A percentile compares a stretch with the other conserved stretches of the same genome.
Evolutionary conservation across 208 protist genomes (phyloP).

Genomic region (Leishmania lainsoni): DNA sequence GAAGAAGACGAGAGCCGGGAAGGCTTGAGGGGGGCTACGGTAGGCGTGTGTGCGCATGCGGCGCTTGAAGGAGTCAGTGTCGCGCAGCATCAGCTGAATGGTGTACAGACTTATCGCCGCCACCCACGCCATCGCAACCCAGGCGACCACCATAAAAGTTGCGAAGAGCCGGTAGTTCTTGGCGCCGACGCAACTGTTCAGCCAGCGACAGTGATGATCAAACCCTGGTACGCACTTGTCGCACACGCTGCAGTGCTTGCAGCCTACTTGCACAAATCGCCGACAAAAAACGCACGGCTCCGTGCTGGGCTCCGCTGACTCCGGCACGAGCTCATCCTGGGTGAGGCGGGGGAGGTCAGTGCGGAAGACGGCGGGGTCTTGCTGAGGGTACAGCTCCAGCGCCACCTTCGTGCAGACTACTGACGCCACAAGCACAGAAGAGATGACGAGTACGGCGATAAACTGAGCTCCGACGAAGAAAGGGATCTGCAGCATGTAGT

Average conservation of each 20-base stretch:
- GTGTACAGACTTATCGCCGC: constrained; percentile 65
- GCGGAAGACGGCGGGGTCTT: constrained; percentile 74
- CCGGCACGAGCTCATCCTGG: constrained; percentile 53
- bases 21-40: constrained; percentile 42
- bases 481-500: constrained; percentile 72
- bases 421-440: constrained; percentile 33
- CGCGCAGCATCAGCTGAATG: constrained; percentile 46
- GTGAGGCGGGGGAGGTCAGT: constrained; percentile 55
- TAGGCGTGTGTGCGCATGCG: constrained; percentile 52
- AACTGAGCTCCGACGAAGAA: constrained; percentile 53
- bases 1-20: constrained; percentile 58
- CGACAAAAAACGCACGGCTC: constrained; percentile 85
- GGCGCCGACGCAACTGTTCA: constrained; percentile 85
- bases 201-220: constrained; percentile 93
- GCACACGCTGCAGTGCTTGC: constrained; percentile 92
- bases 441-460: constrained; percentile 55
- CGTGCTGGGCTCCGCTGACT: constrained; percentile 36
- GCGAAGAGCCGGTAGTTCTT: constrained; percentile 85
- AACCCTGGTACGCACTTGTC: constrained; percentile 92
- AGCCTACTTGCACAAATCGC: constrained; percentile 65
- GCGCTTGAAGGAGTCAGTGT: constrained; percentile 47
- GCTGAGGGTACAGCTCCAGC: constrained; percentile 67
- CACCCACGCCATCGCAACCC: constrained; percentile 64
- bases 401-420: constrained; percentile 58
- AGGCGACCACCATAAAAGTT: constrained; percentile 70